Conservation (phyloP, 2,329 filamentous ascomycete species). For the Ophiostoma ips region DNA sequence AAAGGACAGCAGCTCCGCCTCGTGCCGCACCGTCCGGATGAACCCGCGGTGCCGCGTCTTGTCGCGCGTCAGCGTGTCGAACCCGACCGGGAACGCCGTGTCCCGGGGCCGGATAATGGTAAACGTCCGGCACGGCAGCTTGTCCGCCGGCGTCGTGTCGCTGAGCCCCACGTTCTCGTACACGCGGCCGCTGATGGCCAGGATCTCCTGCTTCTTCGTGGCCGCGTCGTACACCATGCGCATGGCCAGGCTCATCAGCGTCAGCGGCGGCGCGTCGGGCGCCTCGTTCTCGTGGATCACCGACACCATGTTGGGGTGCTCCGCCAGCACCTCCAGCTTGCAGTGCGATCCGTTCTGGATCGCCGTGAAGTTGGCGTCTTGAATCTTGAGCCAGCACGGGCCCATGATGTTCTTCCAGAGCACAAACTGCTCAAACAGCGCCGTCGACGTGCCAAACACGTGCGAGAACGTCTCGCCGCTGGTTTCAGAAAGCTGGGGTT, state of each 20-base stretch:
- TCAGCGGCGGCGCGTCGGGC: constrained; percentile 71
- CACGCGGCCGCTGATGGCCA: constrained; percentile 79
- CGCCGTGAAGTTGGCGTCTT: constrained; percentile 67
- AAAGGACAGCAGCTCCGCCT: constrained; percentile 71
- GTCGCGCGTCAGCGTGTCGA: constrained; percentile 60
- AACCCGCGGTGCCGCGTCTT: constrained; percentile 52
- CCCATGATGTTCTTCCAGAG: constrained; percentile 99
- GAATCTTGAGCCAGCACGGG: constrained; percentile 89
- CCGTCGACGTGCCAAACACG: constrained; percentile 85
- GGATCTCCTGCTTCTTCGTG: constrained; percentile 91
- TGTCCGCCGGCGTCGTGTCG: constrained; percentile 79
- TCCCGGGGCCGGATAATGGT: constrained; percentile 77
- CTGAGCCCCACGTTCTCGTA: constrained; percentile 82
- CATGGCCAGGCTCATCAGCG: constrained; percentile 87
- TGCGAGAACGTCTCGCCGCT: constrained; percentile 83
- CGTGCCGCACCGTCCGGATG: constrained; percentile 69
- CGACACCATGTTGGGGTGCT: constrained; percentile 62
- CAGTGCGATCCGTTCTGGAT: constrained; percentile 93
- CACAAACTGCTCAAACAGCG: constrained; percentile 94
- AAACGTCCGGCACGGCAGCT: constrained; percentile 78
- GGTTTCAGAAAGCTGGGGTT: constrained; percentile 57
- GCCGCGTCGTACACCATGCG: constrained; percentile 79
- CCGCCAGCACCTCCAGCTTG: constrained; percentile 78
- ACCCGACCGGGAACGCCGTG: constrained; percentile 67
- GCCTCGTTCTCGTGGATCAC: constrained; percentile 65